Conservation (phyloP, 2,329 filamentous ascomycete species). For the Xylaria sp. region DNA sequence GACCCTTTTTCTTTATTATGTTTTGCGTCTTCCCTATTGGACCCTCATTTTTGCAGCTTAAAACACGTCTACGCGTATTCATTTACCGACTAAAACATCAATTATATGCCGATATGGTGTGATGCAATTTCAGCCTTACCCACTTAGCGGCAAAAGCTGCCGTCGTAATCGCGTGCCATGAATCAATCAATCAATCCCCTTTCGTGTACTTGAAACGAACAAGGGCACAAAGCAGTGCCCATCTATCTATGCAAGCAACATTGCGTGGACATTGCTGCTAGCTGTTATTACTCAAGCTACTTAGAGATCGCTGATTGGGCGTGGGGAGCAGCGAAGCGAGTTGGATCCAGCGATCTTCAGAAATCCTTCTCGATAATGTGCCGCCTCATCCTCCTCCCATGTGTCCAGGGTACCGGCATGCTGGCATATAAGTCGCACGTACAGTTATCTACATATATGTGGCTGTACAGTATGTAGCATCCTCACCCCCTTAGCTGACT, state of each 20-base stretch:
- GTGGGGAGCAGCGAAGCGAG: neutral
- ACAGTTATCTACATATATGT: no score
- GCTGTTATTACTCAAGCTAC: neutral
- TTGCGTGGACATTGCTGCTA: neutral
- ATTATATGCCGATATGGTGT: no score
- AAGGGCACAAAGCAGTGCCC: neutral
- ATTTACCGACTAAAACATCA: no score
- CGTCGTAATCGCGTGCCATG: neutral
- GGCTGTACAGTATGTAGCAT: neutral
- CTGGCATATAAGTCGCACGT: no score
- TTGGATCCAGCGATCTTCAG: neutral
- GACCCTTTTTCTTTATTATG: constrained; percentile 42
- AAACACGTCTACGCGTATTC: no score
- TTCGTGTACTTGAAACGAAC: constrained; percentile 1
- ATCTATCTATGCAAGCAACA: neutral
- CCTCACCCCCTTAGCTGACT: neutral
- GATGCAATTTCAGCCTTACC: neutral
- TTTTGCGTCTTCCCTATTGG: no score
- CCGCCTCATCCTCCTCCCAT: neutral
- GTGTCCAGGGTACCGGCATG: neutral
- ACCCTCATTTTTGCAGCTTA: no score
- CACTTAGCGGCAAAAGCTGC: neutral
- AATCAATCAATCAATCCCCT: no score
- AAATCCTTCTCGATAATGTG: neutral
- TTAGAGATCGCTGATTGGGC: neutral